Evolutionary conservation across 306 rosid genomes (phyloP).

Genomic region (Vigna nakashimae): DNA sequence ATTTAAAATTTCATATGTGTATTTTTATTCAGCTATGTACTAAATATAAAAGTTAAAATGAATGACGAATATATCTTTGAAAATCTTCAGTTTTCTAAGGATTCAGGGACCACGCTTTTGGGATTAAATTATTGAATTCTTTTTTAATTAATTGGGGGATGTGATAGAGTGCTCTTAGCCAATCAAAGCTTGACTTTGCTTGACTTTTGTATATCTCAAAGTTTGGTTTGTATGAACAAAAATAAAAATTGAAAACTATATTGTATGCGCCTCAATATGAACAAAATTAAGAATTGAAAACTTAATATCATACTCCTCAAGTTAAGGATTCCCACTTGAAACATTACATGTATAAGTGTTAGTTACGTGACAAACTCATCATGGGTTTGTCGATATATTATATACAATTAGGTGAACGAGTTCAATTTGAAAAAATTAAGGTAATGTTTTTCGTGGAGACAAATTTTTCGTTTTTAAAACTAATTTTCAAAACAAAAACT

Average conservation of each 20-base stretch:
- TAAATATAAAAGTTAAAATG: too few relatives aligned
- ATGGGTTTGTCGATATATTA: not conserved
- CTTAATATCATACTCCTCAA: not conserved
- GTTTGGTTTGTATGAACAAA: not conserved
- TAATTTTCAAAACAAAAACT: too few relatives aligned
- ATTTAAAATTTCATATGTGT: too few relatives aligned
- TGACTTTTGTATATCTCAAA: not conserved
- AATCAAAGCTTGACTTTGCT: not conserved
- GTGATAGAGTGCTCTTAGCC: not conserved
- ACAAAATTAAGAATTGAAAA: not conserved
- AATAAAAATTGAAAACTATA: not conserved
- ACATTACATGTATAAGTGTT: constrained; percentile 7
- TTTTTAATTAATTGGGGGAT: not conserved
- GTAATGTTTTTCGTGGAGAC: too few relatives aligned
- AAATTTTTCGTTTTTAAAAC: too few relatives aligned
- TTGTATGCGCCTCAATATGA: not conserved
- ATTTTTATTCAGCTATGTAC: too few relatives aligned
- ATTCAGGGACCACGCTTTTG: not conserved
- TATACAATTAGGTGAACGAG: not conserved
- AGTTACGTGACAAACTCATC: constrained; percentile 5
- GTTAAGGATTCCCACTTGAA: not conserved
- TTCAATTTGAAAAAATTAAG: not conserved
- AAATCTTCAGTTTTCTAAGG: too few relatives aligned
- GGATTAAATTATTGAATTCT: not conserved
- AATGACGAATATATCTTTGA: too few relatives aligned